Evolutionary conservation across 2,329 filamentous ascomycete species (phyloP).

Genomic region (Apiospora phragmitis): DNA sequence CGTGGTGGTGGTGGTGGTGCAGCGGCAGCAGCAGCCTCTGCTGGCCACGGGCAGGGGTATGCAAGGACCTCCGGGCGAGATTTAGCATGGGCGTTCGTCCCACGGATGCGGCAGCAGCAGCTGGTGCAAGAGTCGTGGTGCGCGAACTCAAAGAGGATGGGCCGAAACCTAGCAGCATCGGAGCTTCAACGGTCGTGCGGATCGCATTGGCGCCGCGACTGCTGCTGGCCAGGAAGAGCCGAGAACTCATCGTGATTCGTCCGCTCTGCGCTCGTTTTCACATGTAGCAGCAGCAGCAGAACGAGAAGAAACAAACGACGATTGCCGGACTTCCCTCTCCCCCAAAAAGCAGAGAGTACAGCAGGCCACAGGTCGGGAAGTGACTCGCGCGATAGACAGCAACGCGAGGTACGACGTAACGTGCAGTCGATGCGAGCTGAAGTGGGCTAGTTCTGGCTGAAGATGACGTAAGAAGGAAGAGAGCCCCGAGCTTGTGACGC

Average conservation of each 20-base stretch:
- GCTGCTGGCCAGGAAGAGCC: slow-evolving; percentile 7
- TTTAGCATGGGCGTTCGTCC: neutral
- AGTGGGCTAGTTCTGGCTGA: neutral
- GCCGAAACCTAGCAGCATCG: slow-evolving; percentile 8
- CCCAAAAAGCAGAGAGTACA: neutral
- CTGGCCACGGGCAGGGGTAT: slow-evolving; percentile 6
- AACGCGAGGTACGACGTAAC: neutral
- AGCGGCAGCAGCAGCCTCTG: neutral
- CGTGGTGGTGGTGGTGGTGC: neutral
- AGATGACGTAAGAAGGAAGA: neutral
- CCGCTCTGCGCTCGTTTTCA: neutral
- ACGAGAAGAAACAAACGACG: neutral
- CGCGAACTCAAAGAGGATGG: slow-evolving; percentile 10
- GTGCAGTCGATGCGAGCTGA: neutral
- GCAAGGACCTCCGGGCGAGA: slow-evolving; percentile 7
- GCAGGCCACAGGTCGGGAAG: neutral
- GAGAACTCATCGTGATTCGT: neutral
- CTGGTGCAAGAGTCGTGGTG: neutral
- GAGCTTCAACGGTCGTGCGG: slow-evolving; percentile 1
- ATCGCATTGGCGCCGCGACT: slow-evolving; percentile 2
- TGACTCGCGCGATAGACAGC: neutral
- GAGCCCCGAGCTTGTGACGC: neutral
- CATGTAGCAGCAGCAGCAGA: neutral
- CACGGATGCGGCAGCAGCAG: neutral
- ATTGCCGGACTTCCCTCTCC: neutral